Evolutionary conservation across 768 basidiomycete species (phyloP).

Genomic region (Serpula lacrymans): DNA sequence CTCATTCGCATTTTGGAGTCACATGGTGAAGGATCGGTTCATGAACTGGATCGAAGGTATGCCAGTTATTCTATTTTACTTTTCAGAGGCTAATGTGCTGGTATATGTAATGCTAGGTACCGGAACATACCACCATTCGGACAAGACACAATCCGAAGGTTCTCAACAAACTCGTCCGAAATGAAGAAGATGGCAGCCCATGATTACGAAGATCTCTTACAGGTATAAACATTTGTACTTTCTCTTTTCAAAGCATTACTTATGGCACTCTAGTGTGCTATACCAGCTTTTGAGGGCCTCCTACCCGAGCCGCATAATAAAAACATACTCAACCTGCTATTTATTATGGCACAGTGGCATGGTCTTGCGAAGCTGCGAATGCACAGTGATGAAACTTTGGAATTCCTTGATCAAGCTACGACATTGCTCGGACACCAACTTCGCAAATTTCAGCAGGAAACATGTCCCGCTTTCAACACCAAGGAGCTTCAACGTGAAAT

Average conservation of each 20-base stretch:
- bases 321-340: conserved; percentile 16
- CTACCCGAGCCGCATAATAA: conserved; percentile 13
- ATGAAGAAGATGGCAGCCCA: conserved; percentile 33
- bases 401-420: background rate
- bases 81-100: background rate
- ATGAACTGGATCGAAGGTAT: conserved; percentile 21
- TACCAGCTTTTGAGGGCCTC: conserved; percentile 32
- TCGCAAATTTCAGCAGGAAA: conserved; percentile 16
- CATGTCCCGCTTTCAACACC: conserved; percentile 22
- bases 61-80: background rate
- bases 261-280: conserved; percentile 20
- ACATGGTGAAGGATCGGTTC: conserved; percentile 2
- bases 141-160: conserved; percentile 22
- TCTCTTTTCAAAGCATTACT: background rate
- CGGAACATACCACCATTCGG: conserved; percentile 31
- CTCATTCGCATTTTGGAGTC: conserved; percentile 31
- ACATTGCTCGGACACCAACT: conserved; percentile 16
- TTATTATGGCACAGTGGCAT: conserved; percentile 20
- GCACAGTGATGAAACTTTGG: conserved; percentile 18
- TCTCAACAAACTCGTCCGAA: conserved; percentile 26
- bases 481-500: conserved; percentile 27
- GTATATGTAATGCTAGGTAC: conserved; percentile 18
- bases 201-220: conserved; percentile 37
- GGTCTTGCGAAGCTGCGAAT: conserved; percentile 21
- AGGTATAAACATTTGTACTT: conserved; percentile 13